Base-by-base conservation (phyloP, 176 grass and related monocot species). In the Elaeis guineensis region DNA sequence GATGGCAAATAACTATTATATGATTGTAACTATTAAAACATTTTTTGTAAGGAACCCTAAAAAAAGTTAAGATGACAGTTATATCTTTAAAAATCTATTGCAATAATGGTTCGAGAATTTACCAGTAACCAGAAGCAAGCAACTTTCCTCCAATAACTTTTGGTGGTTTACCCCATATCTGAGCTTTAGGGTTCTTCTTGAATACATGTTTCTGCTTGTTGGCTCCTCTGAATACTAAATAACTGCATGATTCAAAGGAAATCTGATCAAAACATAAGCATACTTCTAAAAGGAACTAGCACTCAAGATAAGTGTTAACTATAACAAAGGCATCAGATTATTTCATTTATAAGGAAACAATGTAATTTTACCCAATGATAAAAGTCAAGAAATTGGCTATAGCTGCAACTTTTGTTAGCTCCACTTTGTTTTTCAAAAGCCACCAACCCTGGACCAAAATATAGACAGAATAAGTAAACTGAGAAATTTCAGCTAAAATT, bases 191-290 rank as follows among this genome's bases (percentile, higher is more conserved):
- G 49, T 97, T 78, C 76, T 91, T 91, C 82, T 97, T 97, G 71
- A 97, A 89, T 66, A 91, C 4, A 75, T 97, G 87, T 49, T 97
- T 91, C 67, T 97, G 93, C 61, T 88, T 97, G 82, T 97, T 97
- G 54, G 93, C 84, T 66, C 84, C 93, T 78, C 93, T 80, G 68
- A 97, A 97, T 75, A 92, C 81, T 39, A 71, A 26, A 57, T 97
- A 97, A n/a, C 87, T 97, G 76, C 67, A 64, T 50, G 61, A 17
- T 68, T 29, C 19, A 55, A 48, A 11, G 52, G 32, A 59, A 49
- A 24, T 63, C n/a, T 21, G 25, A 69, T 61, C 23, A 62, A 78
- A 21, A 39, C 25, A 64, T 22, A 3, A 66, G 7, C 14, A 83
- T 30, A n/a, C 17, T 44, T 12, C 8, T 44, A 44, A n/a, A 29